Percentiles rank a stretch among this genome's conserved stretches.
phyloP scores from a whole-genome alignment of 345 rosid species.

The Viola odorata region DNA sequence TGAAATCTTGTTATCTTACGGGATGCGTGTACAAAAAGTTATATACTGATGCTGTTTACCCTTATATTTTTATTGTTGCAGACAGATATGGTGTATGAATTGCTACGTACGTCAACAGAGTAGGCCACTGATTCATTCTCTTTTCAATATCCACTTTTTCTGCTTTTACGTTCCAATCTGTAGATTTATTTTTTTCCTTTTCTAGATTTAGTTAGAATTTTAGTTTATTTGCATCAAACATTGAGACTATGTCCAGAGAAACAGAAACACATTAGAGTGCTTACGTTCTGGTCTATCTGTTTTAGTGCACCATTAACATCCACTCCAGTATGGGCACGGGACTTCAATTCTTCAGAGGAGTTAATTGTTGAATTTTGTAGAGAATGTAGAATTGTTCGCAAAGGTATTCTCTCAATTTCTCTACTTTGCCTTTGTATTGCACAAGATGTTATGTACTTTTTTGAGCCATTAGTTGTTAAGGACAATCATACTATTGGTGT shows the following conservation, averaged over 20 bases:
- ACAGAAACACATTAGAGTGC: not conserved
- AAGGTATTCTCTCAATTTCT: conserved; percentile 46
- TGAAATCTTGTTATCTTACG: not conserved
- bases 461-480: not conserved
- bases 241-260: too few relatives aligned
- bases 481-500: not conserved
- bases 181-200: not conserved
- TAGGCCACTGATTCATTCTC: conserved; percentile 27
- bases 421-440: not conserved
- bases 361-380: conserved; percentile 87
- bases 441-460: not conserved
- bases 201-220: not conserved
- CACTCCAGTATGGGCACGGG: conserved; percentile 91
- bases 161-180: not conserved
- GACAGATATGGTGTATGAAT: conserved; percentile 91
- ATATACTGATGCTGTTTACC: conserved; percentile 6
- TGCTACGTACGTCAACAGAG: conserved; percentile 88
- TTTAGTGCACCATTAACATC: conserved; percentile 87
- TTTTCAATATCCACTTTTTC: not conserved
- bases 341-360: conserved; percentile 79
- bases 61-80: conserved; percentile 26
- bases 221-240: not conserved
- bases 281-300: conserved; percentile 8
- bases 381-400: conserved; percentile 96
- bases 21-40: not conserved